phyloP scores from a whole-genome alignment of 805 yeast genomes.

The Metschnikowia continentalis region DNA sequence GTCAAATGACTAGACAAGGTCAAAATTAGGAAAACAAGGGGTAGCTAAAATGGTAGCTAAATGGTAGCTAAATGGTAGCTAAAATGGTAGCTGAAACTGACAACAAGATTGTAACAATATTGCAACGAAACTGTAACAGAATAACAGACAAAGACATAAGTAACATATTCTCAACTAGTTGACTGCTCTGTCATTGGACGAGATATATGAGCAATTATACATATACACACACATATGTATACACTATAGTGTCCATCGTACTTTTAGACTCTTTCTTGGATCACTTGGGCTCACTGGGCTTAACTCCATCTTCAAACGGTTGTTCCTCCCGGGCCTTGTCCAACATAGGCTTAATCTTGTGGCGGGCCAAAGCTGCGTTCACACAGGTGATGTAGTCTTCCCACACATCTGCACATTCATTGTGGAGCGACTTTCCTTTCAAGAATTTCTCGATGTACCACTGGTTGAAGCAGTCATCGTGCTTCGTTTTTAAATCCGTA shows the following conservation, averaged over 20 bases:
- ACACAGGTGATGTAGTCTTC: constrained; percentile 84
- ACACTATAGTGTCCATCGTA: too few species aligned
- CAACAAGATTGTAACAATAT: too few species aligned
- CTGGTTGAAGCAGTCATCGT: constrained; percentile 88
- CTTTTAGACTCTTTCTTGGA: background rate
- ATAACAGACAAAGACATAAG: too few species aligned
- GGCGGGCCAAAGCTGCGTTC: constrained; percentile 60
- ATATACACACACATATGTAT: too few species aligned
- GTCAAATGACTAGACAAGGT: background rate
- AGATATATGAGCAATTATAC: too few species aligned
- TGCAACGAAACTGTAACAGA: too few species aligned
- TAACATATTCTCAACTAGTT: too few species aligned
- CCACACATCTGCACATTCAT: constrained; percentile 92
- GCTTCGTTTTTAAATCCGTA: constrained; percentile 75
- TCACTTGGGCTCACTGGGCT: constrained; percentile 1
- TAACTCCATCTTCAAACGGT: constrained; percentile 47
- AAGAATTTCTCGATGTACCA: constrained; percentile 90
- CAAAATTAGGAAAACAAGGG: too few species aligned
- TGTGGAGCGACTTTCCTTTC: constrained; percentile 50
- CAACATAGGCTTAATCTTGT: constrained; percentile 75
- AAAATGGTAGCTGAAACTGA: too few species aligned
- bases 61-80: too few species aligned
- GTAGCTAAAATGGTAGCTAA: too few species aligned
- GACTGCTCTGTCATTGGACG: too few species aligned
- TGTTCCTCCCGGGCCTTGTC: constrained; percentile 89